Evolutionary conservation across 176 grass and related monocot genomes (phyloP).

Genomic region (Puya raimondii): DNA sequence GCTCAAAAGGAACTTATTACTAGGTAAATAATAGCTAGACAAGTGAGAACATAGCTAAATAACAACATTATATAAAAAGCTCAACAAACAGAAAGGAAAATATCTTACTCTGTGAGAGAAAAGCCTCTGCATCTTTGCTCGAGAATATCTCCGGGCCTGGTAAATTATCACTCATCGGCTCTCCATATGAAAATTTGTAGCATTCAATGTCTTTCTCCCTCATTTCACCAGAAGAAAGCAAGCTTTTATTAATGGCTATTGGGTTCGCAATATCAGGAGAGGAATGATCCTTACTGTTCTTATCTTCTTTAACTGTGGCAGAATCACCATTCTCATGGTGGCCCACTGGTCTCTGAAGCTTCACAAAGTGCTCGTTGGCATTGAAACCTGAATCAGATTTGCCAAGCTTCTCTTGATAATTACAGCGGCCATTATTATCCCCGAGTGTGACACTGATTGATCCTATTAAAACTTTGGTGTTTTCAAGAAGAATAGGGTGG

Average conservation of each 20-base stretch:
- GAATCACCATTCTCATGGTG: conserved; percentile 11
- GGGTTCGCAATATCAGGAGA: not conserved
- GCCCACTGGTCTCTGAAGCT: conserved; percentile 12
- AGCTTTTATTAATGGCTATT: not conserved
- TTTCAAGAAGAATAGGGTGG: conserved; percentile 16
- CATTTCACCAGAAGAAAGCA: conserved; percentile 1
- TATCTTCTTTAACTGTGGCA: not conserved
- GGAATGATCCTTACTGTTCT: not conserved
- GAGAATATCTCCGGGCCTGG: conserved; percentile 19
- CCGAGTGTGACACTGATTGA: conserved; percentile 70
- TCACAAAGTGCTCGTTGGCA: not conserved
- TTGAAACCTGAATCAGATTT: conserved; percentile 16
- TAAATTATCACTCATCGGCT: conserved; percentile 13
- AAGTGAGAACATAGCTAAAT: no score
- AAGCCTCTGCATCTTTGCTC: conserved; percentile 40
- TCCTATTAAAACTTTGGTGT: conserved; percentile 60
- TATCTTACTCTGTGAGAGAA: conserved; percentile 69
- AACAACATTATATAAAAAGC: no score
- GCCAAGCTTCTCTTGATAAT: conserved; percentile 8
- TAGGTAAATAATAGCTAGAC: no score
- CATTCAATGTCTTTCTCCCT: conserved; percentile 15
- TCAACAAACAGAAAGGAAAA: not conserved
- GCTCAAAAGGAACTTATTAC: no score
- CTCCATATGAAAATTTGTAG: conserved; percentile 3
- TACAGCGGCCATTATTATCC: not conserved